Evolutionary conservation across 495 filamentous ascomycete species (phyloP).

Genomic region (Trichocladium antarcticum): DNA sequence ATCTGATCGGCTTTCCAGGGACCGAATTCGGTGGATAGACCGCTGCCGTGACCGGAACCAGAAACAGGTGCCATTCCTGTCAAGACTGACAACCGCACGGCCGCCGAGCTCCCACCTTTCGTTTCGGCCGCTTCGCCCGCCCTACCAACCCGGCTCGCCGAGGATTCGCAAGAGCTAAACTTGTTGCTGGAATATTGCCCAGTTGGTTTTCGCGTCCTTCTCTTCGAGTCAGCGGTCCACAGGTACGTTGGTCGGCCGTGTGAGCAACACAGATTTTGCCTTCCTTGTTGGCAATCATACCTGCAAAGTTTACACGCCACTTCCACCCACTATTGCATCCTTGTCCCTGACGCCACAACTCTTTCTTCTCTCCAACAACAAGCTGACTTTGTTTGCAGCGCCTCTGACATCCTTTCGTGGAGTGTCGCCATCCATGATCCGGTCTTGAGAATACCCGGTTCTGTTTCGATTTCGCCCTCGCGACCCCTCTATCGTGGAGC

Average conservation of each 20-base stretch:
- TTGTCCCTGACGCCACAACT: neutral
- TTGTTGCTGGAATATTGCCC: slow-evolving; percentile 34
- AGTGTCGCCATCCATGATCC: slow-evolving; percentile 15
- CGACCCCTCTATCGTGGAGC: slow-evolving; percentile 1
- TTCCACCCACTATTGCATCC: neutral
- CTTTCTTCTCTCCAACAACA: neutral
- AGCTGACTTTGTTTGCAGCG: slow-evolving; percentile 11
- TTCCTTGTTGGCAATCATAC: slow-evolving; percentile 1
- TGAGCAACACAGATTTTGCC: slow-evolving; percentile 1
- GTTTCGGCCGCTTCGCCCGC: neutral
- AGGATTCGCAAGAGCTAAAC: slow-evolving; percentile 16
- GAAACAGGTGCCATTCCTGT: slow-evolving; percentile 1
- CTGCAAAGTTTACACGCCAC: neutral
- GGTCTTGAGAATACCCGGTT: slow-evolving; percentile 1
- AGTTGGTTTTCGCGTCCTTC: slow-evolving; percentile 19
- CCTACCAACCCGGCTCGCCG: neutral
- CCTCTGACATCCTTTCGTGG: neutral
- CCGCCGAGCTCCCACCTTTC: neutral
- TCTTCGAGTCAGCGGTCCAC: slow-evolving; percentile 8
- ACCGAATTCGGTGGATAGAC: neutral
- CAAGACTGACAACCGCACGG: neutral
- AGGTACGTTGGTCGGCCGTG: slow-evolving; percentile 7
- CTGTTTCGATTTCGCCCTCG: neutral
- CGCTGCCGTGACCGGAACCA: neutral
- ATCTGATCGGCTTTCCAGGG: neutral